Evolutionary conservation across 352 stramenopile genomes (phyloP), one percentile per base, ranked within the genome.

Genomic region (Globisporangium cylindrosporum): DNA sequence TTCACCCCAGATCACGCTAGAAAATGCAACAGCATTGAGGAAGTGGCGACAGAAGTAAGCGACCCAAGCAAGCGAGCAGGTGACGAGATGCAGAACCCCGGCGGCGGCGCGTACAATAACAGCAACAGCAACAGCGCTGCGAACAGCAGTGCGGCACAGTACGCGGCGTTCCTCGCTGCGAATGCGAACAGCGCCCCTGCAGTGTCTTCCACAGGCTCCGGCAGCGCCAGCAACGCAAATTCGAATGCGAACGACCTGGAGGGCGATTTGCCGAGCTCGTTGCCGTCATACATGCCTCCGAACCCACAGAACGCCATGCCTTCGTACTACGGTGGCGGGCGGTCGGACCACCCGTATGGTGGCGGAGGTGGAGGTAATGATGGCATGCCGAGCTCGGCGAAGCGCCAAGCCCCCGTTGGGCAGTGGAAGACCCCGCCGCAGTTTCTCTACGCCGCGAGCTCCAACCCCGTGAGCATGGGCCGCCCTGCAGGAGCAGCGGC

Each of bases 271-370:
- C 86, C 86, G 20, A 86, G 74, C 15, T 90, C 86, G n/a, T 68
- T 93, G 65, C 86, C 86, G 49, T 92, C 86, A 22, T 93, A 93
- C 67, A 82, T 89, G 62, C 84, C 84, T 41, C 61, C 77, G 36
- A 65, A 59, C 8, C 20, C 38, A 53, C 32, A 18, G 29, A 59
- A 6, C 53, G 54, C 12, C 54, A 58, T 79, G 29, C 68, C 55
- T 24, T 18, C 72, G 15, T 85, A 76, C 61, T 84, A 81, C 62
- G 78, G 72, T 64, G 79, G 73, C 27, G 34, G 60, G 2, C 53
- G 27, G 18, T 22, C 41, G 1, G 61, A 64, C 10, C 27, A 41
- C 5, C 34, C 49, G 20, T 71, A 67, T 22, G 36, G 20, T 20
- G 41, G 12, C 34, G 36, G 18, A 10, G 6, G 43, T 20, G 36